Evolutionary conservation across 805 yeast genomes (phyloP).

Genomic region (Blastobotrys americana): DNA sequence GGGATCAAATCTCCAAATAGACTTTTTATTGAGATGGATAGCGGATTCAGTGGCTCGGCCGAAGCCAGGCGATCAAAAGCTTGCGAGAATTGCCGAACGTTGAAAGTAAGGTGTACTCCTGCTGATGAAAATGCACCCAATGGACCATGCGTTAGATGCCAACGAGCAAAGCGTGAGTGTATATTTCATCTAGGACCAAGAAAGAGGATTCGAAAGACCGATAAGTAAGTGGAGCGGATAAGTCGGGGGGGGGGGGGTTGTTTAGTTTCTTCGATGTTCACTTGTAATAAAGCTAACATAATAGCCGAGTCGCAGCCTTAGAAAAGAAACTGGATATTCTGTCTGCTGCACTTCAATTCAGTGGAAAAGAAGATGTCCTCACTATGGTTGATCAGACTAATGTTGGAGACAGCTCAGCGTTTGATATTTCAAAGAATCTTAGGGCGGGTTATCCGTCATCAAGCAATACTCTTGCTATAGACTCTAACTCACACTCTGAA

Average conservation of each 20-base stretch:
- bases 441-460: too few relatives aligned
- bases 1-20: too few relatives aligned
- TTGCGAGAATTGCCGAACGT: constrained; percentile 54
- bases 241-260: constrained; percentile 8
- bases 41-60: too few relatives aligned
- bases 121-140: constrained; percentile 48
- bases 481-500: too few relatives aligned
- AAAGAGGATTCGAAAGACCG: constrained; percentile 40
- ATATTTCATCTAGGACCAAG: constrained; percentile 58
- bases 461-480: too few relatives aligned
- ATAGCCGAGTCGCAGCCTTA: constrained; percentile 28
- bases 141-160: constrained; percentile 69
- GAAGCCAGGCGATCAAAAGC: constrained; percentile 26
- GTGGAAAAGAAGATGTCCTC: constrained; percentile 1
- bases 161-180: constrained; percentile 56
- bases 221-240: constrained; percentile 18
- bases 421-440: too few relatives aligned
- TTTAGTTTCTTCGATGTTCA: not conserved
- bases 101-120: constrained; percentile 82
- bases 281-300: constrained; percentile 2
- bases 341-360: constrained; percentile 17
- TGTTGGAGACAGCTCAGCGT: too few relatives aligned
- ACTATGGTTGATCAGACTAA: too few relatives aligned
- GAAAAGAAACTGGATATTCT: constrained; percentile 28
- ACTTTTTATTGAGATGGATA: too few relatives aligned